Conservation (phyloP, 2,329 filamentous ascomycete species). For the Sclerotiophoma versabilis region DNA sequence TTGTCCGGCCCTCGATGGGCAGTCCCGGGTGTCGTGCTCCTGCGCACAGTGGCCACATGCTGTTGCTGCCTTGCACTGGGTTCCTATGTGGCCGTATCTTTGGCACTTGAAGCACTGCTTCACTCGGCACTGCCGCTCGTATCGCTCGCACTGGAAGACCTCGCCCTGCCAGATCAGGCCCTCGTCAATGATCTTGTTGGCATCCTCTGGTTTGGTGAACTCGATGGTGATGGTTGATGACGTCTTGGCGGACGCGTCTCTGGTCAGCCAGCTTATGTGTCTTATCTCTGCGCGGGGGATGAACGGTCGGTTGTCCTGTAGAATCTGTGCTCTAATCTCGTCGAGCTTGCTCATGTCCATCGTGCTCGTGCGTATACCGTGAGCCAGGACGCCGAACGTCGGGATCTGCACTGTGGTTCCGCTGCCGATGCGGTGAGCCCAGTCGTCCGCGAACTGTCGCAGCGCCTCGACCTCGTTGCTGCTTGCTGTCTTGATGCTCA, state of each 20-base stretch:
- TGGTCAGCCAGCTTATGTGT: conserved; percentile 22
- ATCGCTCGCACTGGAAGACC: conserved; percentile 23
- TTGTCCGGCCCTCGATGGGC: conserved; percentile 12
- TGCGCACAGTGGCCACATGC: conserved; percentile 23
- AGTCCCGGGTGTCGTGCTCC: conserved; percentile 17
- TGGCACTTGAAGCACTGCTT: conserved; percentile 28
- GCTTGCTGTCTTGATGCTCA: conserved; percentile 25
- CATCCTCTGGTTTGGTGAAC: conserved; percentile 24
- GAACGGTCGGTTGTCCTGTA: conserved; percentile 26
- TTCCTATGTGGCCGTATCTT: conserved; percentile 29
- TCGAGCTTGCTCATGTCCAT: conserved; percentile 25
- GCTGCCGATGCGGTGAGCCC: conserved; percentile 16
- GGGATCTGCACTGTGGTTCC: conserved; percentile 14
- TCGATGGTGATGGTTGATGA: conserved; percentile 20
- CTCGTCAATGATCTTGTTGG: conserved; percentile 25
- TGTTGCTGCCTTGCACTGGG: conserved; percentile 28
- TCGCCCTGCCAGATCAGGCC: conserved; percentile 24
- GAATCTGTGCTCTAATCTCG: conserved; percentile 22
- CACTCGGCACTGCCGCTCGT: conserved; percentile 21
- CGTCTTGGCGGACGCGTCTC: conserved; percentile 10
- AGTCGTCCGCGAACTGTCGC: conserved; percentile 23
- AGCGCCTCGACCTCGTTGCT: neutral
- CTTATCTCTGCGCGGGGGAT: conserved; percentile 21
- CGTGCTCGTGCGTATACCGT: conserved; percentile 26
- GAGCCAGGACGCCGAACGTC: conserved; percentile 21